Base-by-base conservation (phyloP, 1,284 basidiomycete genomes). In the Melampsora larici-populina region DNA sequence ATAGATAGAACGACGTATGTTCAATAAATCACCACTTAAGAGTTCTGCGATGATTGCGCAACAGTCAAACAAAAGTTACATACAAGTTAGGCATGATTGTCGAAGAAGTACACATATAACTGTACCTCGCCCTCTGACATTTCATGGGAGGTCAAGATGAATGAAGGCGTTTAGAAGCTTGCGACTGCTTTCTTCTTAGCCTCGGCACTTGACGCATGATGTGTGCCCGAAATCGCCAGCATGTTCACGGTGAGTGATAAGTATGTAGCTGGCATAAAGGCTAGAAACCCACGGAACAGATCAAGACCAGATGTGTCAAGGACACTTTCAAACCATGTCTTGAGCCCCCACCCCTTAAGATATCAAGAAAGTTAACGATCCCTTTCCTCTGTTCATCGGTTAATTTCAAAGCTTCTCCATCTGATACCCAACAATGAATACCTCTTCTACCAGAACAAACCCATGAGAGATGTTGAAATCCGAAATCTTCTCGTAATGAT, bases 31-130 rank as follows among this genome's bases (percentile, higher is more conserved):
- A 81, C 74, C n/a, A n/a, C n/a, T n/a, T 83, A 97, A 97, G 0
- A 91, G 92, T 83, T 96, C 93, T 80, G 95, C 91, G 7, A 93
- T 94, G 46, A 97, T 88, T 0, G 94, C 90, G 81, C 95, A 98
- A 82, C 91, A 96, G 85, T 97, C 93, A 81, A 92, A 94, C 8
- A 93, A 91, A 0, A 92, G 79, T 8, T 80, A 78, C 43, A 92
- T 78, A 86, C 86, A 77, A 11, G 67, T 65, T 33, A 58, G 78
- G 17, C 73, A 63, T 15, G 36, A 36, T 36, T 36, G 5, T 36
- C 9, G 36, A 9, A 36, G 5, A 36, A 3, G 9, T 36, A 3
- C 3, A 9, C 9, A 36, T 36, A 36, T 36, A 36, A 9, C 36
- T 36, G 5, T 36, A 36, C 36, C 5, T 36, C 36, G 36, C 36